phyloP scores from a whole-genome alignment of 768 basidiomycete genomes.

The Clavulina sp. region DNA sequence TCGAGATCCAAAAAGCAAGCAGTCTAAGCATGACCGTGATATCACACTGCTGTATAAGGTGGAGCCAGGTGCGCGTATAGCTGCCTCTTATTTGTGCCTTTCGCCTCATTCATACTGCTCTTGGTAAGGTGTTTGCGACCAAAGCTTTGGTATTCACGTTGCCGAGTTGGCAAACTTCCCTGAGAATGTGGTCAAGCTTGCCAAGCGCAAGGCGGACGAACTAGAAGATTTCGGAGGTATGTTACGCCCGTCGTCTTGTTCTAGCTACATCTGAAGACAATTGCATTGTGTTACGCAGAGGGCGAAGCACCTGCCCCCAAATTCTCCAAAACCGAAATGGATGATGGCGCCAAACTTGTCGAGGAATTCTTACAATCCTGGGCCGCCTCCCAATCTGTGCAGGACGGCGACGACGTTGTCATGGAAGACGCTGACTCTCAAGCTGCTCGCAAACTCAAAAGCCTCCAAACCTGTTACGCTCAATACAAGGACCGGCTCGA shows the following conservation, averaged over 20 bases:
- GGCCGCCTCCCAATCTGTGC: constrained; percentile 23
- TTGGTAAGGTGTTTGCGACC: constrained; percentile 66
- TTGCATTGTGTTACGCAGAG: not conserved
- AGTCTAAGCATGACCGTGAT: constrained; percentile 36
- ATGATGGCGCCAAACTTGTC: constrained; percentile 67
- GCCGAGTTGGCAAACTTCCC: constrained; percentile 97
- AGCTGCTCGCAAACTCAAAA: constrained; percentile 24
- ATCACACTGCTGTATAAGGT: constrained; percentile 68
- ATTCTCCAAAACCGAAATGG: constrained; percentile 41
- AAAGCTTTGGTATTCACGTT: constrained; percentile 97
- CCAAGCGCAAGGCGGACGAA: constrained; percentile 83
- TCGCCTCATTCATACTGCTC: not conserved
- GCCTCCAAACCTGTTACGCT: constrained; percentile 44
- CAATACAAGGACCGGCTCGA: constrained; percentile 54
- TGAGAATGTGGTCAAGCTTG: constrained; percentile 82
- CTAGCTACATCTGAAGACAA: not conserved
- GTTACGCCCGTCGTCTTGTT: constrained; percentile 10
- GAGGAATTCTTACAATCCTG: constrained; percentile 62
- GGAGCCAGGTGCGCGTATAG: constrained; percentile 43
- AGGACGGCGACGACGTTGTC: constrained; percentile 33
- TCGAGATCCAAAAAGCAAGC: constrained; percentile 22
- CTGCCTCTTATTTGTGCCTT: not conserved
- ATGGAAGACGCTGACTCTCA: constrained; percentile 21
- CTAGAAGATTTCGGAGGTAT: constrained; percentile 62
- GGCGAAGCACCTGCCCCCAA: constrained; percentile 15